Base-by-base conservation (phyloP, 2,329 filamentous ascomycete genomes). In the Chrysoporthe cubensis region DNA sequence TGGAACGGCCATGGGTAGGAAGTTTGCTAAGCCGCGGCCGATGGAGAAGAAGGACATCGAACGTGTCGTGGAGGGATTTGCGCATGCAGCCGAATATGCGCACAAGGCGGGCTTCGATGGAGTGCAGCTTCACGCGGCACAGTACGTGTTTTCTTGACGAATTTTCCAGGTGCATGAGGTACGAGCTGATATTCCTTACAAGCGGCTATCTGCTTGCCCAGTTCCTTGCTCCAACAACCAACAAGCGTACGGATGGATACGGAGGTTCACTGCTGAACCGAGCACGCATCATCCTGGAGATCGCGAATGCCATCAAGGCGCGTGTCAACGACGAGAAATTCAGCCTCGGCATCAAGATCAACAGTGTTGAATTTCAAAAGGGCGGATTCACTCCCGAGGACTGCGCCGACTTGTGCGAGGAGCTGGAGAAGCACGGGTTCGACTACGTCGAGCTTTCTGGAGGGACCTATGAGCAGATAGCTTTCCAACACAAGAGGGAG, bases 361-460 rank as follows among this genome's bases (percentile, higher is more conserved):
- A 88, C 78, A 80, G 78, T n/a, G 83, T 85, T 59, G 84, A 86
- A 72, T 86, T 86, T 76, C 83, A 86, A 71, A 80, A 81, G 18
- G 80, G 81, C 37, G 85, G 84, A 0, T 83, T 87, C 44, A 77
- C 79, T 58, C 78, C 83, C 1, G 81, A 84, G 9, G 86, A 88
- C 69, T 83, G 83, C 1, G 79, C 77, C 42, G 73, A 80, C 42
- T 76, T 88, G 66, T 84, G 82, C 75, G 75, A 78, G 56, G 74
- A 81, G 32, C 77, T 87, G 1, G 84, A 88, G 73, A 73, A 78
- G 60, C 81, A 83, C 68, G 76, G 75, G 8, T 86, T 87, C 63
- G 81, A 87, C 74, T 85, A 87, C 71, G 85, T 89, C 14, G 87
- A 89, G 76, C 79, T 88, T 0, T 83, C 80, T 0, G 87, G 87